A percentile compares a stretch with the other conserved stretches of the same genome.
These are phyloP conservation scores for Cystobasidium slooffiae DNA, from an alignment of 1,284 basidiomycete species.

Conservation along the genomic window DNA sequence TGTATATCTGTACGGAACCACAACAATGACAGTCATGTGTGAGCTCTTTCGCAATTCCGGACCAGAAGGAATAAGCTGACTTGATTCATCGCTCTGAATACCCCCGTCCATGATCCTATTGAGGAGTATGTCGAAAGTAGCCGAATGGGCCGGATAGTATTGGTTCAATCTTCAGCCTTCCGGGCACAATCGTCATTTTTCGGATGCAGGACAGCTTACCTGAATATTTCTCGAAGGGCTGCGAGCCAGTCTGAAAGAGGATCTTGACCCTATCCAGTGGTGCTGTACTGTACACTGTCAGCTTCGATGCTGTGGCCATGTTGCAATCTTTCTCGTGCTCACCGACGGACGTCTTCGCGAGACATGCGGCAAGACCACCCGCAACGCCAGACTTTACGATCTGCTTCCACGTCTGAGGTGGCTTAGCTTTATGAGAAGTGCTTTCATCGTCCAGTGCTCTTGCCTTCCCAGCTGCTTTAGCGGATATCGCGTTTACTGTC, in stretches of 20 bases:
- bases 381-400: constrained; percentile 50
- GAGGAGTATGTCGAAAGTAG: neutral
- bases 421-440: neutral
- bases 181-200: neutral
- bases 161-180: neutral
- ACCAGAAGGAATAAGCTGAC: neutral
- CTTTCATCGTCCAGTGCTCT: constrained; percentile 4
- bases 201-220: constrained; percentile 61
- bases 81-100: constrained; percentile 68
- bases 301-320: neutral
- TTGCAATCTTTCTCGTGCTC: neutral
- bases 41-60: neutral
- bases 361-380: constrained; percentile 52
- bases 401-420: constrained; percentile 28
- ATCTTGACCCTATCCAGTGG: constrained; percentile 99
- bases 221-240: constrained; percentile 90
- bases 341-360: constrained; percentile 82
- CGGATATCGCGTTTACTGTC: neutral
- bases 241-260: constrained; percentile 95
- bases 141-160: constrained; percentile 1
- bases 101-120: constrained; percentile 69
- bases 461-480: constrained; percentile 32
- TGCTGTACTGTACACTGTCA: constrained; percentile 59
- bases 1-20: constrained; percentile 71
- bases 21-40: neutral